Percentiles rank a stretch among this genome's conserved stretches.
Conservation (phyloP, 2,329 filamentous ascomycete species). For the Periconia digitata region DNA sequence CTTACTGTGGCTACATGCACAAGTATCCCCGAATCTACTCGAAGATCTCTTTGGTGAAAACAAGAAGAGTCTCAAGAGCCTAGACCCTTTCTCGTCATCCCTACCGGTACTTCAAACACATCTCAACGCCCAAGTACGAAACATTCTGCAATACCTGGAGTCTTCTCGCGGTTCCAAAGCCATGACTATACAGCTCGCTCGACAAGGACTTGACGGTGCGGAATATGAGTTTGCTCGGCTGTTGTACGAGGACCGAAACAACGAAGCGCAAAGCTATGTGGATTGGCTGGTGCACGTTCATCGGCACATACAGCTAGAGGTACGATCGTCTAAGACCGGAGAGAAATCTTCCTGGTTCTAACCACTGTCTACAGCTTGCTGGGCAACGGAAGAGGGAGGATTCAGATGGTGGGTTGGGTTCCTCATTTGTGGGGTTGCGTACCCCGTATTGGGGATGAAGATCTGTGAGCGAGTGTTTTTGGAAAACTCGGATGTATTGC, state of each 20-base stretch:
- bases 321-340: conserved; percentile 26
- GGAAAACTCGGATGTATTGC: conserved; percentile 20
- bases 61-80: conserved; percentile 67
- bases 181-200: conserved; percentile 82
- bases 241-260: conserved; percentile 92
- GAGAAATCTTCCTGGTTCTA: conserved; percentile 7
- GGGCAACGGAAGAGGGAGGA: conserved; percentile 74
- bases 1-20: conserved; percentile 87
- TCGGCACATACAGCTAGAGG: conserved; percentile 86
- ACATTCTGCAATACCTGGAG: conserved; percentile 85
- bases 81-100: conserved; percentile 79
- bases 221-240: conserved; percentile 95
- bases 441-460: conserved; percentile 45
- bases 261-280: conserved; percentile 96
- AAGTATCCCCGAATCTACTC: conserved; percentile 89
- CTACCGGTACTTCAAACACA: conserved; percentile 87
- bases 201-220: conserved; percentile 90
- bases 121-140: conserved; percentile 91
- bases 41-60: conserved; percentile 86
- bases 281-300: conserved; percentile 98
- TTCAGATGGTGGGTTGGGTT: conserved; percentile 38
- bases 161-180: conserved; percentile 82
- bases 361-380: conserved; percentile 47
- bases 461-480: conserved; percentile 1
- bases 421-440: conserved; percentile 42